phyloP scores from a whole-genome alignment of 495 filamentous ascomycete species.

The Penicillium goetzii region DNA sequence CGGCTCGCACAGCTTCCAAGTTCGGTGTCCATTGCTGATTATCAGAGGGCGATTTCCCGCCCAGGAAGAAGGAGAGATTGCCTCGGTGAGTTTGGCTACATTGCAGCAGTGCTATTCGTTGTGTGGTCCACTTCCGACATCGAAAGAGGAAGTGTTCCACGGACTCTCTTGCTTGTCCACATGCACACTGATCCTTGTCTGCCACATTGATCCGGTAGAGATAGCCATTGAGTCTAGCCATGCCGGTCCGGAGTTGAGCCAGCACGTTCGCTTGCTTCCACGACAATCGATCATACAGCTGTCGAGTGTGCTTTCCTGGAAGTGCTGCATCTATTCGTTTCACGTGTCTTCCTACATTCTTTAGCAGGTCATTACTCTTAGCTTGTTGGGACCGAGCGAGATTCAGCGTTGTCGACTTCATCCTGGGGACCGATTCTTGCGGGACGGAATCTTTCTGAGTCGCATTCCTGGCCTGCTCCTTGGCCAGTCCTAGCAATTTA shows the following conservation, averaged over 20 bases:
- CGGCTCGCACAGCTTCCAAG: constrained; percentile 16
- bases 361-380: constrained; percentile 12
- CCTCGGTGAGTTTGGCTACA: too few relatives aligned
- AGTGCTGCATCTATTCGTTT: constrained; percentile 36
- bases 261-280: constrained; percentile 37
- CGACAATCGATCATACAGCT: constrained; percentile 36
- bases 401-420: constrained; percentile 20
- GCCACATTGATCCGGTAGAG: constrained; percentile 34
- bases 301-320: constrained; percentile 36
- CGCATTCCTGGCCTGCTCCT: constrained; percentile 30
- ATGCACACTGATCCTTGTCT: constrained; percentile 29
- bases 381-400: constrained; percentile 20
- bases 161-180: constrained; percentile 27
- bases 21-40: constrained; percentile 26
- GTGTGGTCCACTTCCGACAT: too few relatives aligned
- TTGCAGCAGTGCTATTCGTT: too few relatives aligned
- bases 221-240: constrained; percentile 40
- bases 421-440: constrained; percentile 13
- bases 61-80: too few relatives aligned
- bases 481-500: constrained; percentile 30
- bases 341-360: constrained; percentile 26
- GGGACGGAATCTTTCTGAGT: constrained; percentile 20
- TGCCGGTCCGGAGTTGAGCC: constrained; percentile 42
- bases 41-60: too few relatives aligned
- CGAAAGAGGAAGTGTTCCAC: too few relatives aligned